phyloP scores from a whole-genome alignment of 139 green algal genomes.

The Deuterostichococcus epilithicus region DNA sequence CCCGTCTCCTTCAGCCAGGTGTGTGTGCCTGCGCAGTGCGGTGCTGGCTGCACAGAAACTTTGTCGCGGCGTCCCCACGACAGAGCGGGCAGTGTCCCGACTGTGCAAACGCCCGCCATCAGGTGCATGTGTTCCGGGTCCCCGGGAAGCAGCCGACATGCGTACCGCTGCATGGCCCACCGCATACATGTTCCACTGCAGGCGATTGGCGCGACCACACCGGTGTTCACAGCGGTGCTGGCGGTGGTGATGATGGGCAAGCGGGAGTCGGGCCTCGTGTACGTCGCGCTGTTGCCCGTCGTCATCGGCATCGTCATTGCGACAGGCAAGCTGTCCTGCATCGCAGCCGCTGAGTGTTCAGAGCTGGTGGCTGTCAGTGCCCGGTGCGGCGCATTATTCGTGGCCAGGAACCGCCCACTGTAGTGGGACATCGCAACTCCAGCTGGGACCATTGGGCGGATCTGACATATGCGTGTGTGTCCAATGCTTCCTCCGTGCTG shows the following conservation, averaged over 20 bases:
- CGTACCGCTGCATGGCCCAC: no score
- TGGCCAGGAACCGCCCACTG: no score
- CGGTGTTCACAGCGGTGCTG: constrained; percentile 90
- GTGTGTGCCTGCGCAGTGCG: neutral
- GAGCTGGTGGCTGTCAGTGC: no score
- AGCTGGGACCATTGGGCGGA: no score
- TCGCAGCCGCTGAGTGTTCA: no score
- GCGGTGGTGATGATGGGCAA: constrained; percentile 50
- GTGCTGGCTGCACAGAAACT: no score
- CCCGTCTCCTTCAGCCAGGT: constrained; percentile 86
- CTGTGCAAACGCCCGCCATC: neutral
- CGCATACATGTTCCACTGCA: no score
- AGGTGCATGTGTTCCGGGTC: neutral
- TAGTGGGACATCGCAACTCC: no score
- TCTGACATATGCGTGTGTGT: no score
- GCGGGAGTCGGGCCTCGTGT: constrained; percentile 61
- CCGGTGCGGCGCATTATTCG: no score
- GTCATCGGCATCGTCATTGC: constrained; percentile 81
- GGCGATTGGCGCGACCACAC: constrained; percentile 89
- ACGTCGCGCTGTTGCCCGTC: constrained; percentile 85
- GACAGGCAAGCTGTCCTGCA: constrained; percentile 18
- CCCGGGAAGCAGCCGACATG: neutral
- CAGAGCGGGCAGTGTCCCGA: neutral
- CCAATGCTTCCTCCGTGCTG: no score
- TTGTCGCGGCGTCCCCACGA: no score